Evolutionary conservation across 2,329 filamentous ascomycete genomes (phyloP), one percentile per base, ranked within the genome.

Genomic region (Leptographium wingfieldii): DNA sequence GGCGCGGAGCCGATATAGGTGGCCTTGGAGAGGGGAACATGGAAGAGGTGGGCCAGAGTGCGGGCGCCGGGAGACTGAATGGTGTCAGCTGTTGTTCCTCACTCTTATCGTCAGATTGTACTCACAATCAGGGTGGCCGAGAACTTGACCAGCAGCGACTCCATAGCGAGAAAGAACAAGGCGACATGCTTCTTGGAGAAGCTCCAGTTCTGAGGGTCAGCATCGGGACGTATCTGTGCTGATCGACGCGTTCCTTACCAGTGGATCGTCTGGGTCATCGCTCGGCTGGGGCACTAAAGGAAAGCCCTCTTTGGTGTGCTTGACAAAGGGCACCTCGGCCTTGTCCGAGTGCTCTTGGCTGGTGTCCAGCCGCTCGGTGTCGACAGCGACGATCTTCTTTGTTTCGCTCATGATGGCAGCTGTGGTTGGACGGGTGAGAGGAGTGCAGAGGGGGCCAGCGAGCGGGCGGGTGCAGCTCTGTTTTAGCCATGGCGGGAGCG

Each of bases 1-100:
- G 62, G 60, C 3, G 63, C 61, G 1, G 59, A 61, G 58, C 60
- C 62, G n/a, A 65, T 63, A 56, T 65, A 65, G 12, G 62, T 63
- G 29, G 62, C 63, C 59, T 56, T 52, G 25, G 57, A 57, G 11
- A 53, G 51, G 25, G 51, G 51, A 25, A 53, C 25, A 5, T 53
- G 3, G 25, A 53, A 53, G 5, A 53, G 51, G 25, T 6, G 3
- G 11, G 51, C 25, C 25, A 53, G 27, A 4, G 51, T 53, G 5
- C 14, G 22, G 27, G 51, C 51, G 19, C 22, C 22, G 11, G 51
- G 51, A 53, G 51, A 53, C 51, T 53, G 51, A 14, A 38, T 3
- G 3, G 35, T 38, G 35, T 38, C 35, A 38, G 35, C 12, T 14
- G 9, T 10, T 38, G 35, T 14, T 38, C 3, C 35, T 38, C 6